Evolutionary conservation across 148 eudicot genomes (phyloP).

Genomic region (Rhododendron griersonianum): DNA sequence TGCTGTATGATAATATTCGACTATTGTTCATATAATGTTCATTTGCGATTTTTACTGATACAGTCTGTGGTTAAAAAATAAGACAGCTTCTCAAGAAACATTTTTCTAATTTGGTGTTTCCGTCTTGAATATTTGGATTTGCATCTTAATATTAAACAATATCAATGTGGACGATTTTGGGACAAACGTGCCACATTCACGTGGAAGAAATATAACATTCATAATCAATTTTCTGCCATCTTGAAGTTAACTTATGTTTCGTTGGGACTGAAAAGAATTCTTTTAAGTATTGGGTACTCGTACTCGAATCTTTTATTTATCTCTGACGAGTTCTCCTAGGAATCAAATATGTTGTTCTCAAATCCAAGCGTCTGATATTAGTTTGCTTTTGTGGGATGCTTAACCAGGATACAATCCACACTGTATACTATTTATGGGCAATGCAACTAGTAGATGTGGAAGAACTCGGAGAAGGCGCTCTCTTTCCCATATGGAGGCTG

Average conservation of each 20-base stretch:
- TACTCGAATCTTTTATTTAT: not conserved
- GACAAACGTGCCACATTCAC: not conserved
- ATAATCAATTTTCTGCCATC: not conserved
- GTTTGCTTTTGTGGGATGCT: slow-evolving; percentile 4
- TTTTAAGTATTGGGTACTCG: not conserved
- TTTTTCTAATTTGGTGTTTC: not conserved
- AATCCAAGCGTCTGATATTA: not conserved
- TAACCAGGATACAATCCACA: slow-evolving; percentile 83
- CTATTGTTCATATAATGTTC: not conserved
- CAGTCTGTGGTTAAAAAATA: not conserved
- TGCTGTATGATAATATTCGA: not conserved
- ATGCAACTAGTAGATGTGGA: slow-evolving; percentile 69
- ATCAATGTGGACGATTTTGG: not conserved
- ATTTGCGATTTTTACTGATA: not conserved
- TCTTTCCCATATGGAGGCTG: slow-evolving; percentile 80
- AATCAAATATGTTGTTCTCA: not conserved
- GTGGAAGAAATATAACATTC: not conserved
- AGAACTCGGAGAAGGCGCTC: slow-evolving; percentile 57
- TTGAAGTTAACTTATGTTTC: not conserved
- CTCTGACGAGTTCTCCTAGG: not conserved
- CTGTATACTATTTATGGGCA: slow-evolving; percentile 79
- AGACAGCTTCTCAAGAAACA: not conserved
- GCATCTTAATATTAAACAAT: not conserved
- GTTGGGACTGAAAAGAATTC: not conserved
- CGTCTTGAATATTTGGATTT: not conserved